Base-by-base conservation (phyloP, 495 filamentous ascomycete species). In the Melanomma pulvis-pyrius region DNA sequence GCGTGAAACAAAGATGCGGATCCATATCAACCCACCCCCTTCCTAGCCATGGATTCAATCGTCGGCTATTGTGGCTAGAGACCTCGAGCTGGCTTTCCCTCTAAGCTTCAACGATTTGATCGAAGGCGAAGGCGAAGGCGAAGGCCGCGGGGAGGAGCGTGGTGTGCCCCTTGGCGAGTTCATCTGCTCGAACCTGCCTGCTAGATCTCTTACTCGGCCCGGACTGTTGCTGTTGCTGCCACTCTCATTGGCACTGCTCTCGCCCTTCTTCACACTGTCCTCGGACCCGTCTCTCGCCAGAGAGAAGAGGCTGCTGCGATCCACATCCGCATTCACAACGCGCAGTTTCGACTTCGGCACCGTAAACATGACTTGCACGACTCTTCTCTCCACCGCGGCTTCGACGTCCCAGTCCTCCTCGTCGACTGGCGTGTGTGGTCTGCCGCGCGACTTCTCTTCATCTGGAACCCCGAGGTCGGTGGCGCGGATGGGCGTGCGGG, bases 351-450 rank as follows among this genome's bases (percentile, higher is more conserved):
- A 88, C 74, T 86, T 89, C 51, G 93, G 93, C 61, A 96, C 91
- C 0, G 92, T 96, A 75, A 96, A 98, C 80, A 96, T 96, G 65
- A 96, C 85, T 78, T 98, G 93, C 63, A 98, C 93, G 17, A 91
- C 83, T 47, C 92, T 76, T 54, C 83, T 85, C 76, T 93, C 87
- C 1, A 90, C 89, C 6, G 91, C 91, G 48, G 84, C 84, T 74
- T 97, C 93, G 34, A 97, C 84, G 72, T 97, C 93, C 92, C 93
- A 96, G 53, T 96, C 92, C 4, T 87, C 88, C 15, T 90, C 88
- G 0, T 81, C 81, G 8, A 53, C 53, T 12, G 53, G 55, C 46
- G 26, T 49, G 59, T n/a, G 39, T 39, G 22, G 29, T 46, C 26
- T 34, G 21, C 36, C 24, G 3, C 39, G 9, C n/a, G n/a, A n/a